Evolutionary conservation across 2,329 filamentous ascomycete species (phyloP).

Genomic region (Fusarium sarcochroum): DNA sequence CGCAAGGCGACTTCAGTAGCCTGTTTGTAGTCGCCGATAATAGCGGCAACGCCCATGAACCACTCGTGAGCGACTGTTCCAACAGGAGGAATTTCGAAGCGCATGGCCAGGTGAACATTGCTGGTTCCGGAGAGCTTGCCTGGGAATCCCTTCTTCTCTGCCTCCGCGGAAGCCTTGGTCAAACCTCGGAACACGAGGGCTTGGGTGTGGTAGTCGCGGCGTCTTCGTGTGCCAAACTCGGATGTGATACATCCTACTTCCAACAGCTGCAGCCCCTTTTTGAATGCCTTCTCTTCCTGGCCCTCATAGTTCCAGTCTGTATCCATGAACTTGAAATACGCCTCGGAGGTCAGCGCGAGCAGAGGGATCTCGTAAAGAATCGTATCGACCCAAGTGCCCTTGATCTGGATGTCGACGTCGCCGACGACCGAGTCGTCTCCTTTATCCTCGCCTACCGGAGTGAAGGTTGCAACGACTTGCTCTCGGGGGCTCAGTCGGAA

Average conservation of each 20-base stretch:
- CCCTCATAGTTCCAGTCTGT: conserved; percentile 90
- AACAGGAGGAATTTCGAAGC: conserved; percentile 85
- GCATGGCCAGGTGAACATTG: conserved; percentile 97
- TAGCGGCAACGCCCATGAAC: conserved; percentile 98
- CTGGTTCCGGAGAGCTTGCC: conserved; percentile 90
- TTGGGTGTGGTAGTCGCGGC: conserved; percentile 95
- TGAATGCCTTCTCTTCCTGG: conserved; percentile 86
- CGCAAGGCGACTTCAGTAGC: conserved; percentile 88
- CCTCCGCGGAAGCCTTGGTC: conserved; percentile 82
- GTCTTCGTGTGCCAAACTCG: conserved; percentile 91
- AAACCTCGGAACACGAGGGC: conserved; percentile 91
- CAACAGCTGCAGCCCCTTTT: conserved; percentile 83
- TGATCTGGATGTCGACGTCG: conserved; percentile 81
- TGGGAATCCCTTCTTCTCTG: conserved; percentile 71
- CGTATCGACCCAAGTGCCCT: conserved; percentile 91
- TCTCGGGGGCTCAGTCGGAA: conserved; percentile 87
- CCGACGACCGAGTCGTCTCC: conserved; percentile 77
- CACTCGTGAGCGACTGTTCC: conserved; percentile 96
- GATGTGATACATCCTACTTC: conserved; percentile 90
- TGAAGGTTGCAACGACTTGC: conserved; percentile 82
- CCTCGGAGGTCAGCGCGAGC: conserved; percentile 91
- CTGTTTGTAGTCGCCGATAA: conserved; percentile 85
- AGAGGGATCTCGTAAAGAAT: conserved; percentile 98
- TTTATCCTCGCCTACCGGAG: conserved; percentile 67
- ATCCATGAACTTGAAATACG: conserved; percentile 98